Conservation (phyloP, 768 basidiomycete genomes). For the Agrocybe praecox region DNA sequence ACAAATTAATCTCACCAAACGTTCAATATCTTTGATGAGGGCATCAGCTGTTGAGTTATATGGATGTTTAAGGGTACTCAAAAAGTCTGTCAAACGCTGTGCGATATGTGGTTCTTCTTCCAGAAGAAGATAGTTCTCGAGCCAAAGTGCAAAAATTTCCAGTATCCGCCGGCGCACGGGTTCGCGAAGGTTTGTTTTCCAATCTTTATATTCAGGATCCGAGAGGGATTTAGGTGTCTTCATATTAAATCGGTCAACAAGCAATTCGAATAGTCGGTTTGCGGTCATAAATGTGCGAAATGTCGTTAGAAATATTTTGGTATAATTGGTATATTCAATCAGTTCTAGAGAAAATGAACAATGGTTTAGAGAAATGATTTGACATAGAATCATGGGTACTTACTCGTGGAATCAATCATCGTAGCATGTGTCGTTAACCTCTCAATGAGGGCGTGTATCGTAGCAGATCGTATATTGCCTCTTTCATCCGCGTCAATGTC, state of each 20-base stretch:
- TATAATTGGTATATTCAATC: constrained; percentile 35
- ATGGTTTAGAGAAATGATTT: background rate
- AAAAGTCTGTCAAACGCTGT: constrained; percentile 56
- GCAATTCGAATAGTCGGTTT: constrained; percentile 65
- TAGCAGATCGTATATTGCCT: constrained; percentile 69
- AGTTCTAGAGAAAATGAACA: constrained; percentile 19
- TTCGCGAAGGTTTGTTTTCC: constrained; percentile 63
- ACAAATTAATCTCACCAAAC: constrained; percentile 43
- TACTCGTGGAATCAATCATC: constrained; percentile 53
- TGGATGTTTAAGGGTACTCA: constrained; percentile 43
- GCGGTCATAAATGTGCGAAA: constrained; percentile 80
- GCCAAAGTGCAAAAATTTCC: constrained; percentile 59
- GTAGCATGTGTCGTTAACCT: constrained; percentile 52
- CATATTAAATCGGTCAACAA: constrained; percentile 65
- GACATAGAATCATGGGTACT: constrained; percentile 28
- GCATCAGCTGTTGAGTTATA: constrained; percentile 47
- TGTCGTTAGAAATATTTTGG: constrained; percentile 77
- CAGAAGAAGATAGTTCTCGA: constrained; percentile 60
- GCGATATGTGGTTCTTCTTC: constrained; percentile 69
- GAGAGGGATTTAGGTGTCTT: constrained; percentile 50
- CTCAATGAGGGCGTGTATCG: constrained; percentile 72
- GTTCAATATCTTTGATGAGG: constrained; percentile 54
- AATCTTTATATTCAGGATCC: constrained; percentile 57
- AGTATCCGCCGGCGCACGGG: constrained; percentile 67
- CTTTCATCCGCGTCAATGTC: constrained; percentile 68